Base-by-base conservation (phyloP, 2,329 filamentous ascomycete genomes). In the Exophiala viscosa region DNA sequence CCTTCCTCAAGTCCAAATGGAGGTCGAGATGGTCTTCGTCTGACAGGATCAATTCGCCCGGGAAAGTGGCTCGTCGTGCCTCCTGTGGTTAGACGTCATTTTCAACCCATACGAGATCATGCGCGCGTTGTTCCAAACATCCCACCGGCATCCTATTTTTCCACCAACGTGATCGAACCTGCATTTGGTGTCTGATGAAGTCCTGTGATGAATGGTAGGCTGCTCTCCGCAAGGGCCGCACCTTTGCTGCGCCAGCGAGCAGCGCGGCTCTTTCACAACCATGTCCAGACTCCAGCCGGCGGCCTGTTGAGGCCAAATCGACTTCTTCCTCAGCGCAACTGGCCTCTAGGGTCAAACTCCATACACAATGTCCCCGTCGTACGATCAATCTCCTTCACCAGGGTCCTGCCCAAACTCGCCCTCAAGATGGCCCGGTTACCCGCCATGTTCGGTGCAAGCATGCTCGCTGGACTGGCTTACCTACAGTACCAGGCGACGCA, bases 401-500 rank as follows among this genome's bases (percentile, higher is more conserved):
- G 84, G 40, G 76, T 78, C 10, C 75, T 99, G 31, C 95, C 95
- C 1, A 92, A 89, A 68, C 78, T 99, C 45, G 84, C 93, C n/a
- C 73, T 93, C 66, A 99, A 96, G 75, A 86, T 99, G 62, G 80
- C 85, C 33, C 84, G 90, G 51, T 77, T 96, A 49, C 93, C 93
- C 15, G 93, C 93, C 52, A 86, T 96, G 74, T 91, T 96, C 65
- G 93, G 92, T 38, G 90, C 90, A 38, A 81, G 91, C 42, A 88
- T 90, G 65, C 82, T 99, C 60, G 91, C 89, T 11, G 88, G 88
- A 2, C 74, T 95, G 54, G 90, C 90, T 20, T 99, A 96, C 80
- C 75, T 99, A 44, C 93, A 99, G 68, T 97, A 99, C 68, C 93
- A 99, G 72, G 92, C 93, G 58, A 84, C 86, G 50, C 88, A 90